A percentile compares a stretch with the other conserved stretches of the same genome.
Conservation (phyloP, 202 grass and related monocot genomes). For the Elaeis oleifera region DNA sequence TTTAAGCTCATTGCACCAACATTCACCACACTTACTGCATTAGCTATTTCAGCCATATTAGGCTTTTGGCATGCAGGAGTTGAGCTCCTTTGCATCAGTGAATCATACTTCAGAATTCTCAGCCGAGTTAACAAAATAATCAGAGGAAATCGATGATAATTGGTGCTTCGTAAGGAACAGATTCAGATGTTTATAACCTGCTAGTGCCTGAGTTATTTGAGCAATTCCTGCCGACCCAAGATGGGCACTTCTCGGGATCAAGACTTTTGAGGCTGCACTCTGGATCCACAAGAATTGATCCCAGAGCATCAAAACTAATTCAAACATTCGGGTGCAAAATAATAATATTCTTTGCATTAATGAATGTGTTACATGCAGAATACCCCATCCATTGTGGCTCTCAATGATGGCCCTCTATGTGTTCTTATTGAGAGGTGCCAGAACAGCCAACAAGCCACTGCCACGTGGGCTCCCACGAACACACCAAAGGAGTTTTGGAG, state of each 20-base stretch:
- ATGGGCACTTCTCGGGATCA: constrained; percentile 51
- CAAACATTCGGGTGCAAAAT: too few species aligned
- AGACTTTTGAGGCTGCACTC: constrained; percentile 60
- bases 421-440: too few species aligned
- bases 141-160: neutral
- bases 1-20: constrained; percentile 39
- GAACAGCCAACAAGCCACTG: too few species aligned
- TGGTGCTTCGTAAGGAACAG: too few species aligned
- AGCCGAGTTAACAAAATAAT: constrained; percentile 23
- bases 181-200: constrained; percentile 46
- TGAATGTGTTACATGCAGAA: too few species aligned
- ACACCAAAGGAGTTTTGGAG: too few species aligned
- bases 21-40: neutral
- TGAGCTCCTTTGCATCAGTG: constrained; percentile 23
- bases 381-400: too few species aligned
- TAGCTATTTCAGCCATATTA: neutral
- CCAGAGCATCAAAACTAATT: constrained; percentile 24
- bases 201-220: constrained; percentile 41
- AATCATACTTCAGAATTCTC: constrained; percentile 39
- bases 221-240: constrained; percentile 55
- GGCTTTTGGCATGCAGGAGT: constrained; percentile 7
- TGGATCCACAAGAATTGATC: constrained; percentile 41
- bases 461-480: too few species aligned
- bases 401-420: too few species aligned
- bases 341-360: neutral